These are phyloP conservation scores for Serpula lacrymans DNA, from an alignment of 768 basidiomycete species.

Conservation along the genomic window DNA sequence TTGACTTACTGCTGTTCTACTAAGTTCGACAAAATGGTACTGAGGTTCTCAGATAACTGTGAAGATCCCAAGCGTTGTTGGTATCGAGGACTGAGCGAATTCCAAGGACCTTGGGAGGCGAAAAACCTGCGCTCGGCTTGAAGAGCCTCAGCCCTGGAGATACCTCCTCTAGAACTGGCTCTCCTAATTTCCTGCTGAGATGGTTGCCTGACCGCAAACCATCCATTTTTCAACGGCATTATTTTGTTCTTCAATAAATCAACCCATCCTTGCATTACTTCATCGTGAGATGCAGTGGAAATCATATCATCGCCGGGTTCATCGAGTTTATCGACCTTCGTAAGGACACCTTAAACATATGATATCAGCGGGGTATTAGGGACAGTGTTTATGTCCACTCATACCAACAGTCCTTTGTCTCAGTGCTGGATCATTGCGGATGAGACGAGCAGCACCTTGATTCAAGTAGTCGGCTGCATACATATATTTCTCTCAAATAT, in stretches of 20 bases:
- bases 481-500: neutral
- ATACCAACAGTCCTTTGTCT: constrained; percentile 52
- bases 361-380: neutral
- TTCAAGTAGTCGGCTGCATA: constrained; percentile 55
- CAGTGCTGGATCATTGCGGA: constrained; percentile 40
- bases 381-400: neutral
- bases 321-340: constrained; percentile 50
- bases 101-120: constrained; percentile 51
- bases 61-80: constrained; percentile 53
- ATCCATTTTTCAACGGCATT: too few relatives aligned
- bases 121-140: too few relatives aligned
- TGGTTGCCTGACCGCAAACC: too few relatives aligned
- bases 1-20: too few relatives aligned
- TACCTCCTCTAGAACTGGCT: too few relatives aligned
- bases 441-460: constrained; percentile 50
- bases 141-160: too few relatives aligned
- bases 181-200: too few relatives aligned
- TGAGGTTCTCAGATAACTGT: constrained; percentile 55
- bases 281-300: too few relatives aligned
- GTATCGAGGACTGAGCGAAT: constrained; percentile 44
- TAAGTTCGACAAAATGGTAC: constrained; percentile 61
- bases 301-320: too few relatives aligned
- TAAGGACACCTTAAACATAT: constrained; percentile 43
- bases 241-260: too few relatives aligned
- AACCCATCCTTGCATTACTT: too few relatives aligned